Base-by-base conservation (phyloP, 179 eudicot species). In the Amaranthus tricolor region DNA sequence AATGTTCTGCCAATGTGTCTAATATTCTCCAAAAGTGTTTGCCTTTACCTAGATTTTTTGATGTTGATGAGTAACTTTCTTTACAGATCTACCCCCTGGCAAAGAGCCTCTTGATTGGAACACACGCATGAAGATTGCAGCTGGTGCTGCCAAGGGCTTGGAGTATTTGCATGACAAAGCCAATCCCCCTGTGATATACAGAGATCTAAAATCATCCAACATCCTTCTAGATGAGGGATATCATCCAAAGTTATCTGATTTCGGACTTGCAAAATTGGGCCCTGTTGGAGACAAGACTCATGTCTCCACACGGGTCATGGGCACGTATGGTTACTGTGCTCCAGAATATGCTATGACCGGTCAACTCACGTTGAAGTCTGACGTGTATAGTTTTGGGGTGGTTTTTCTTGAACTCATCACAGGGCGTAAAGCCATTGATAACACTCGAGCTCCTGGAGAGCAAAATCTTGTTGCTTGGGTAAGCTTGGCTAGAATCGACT, bases 311-410 rank as follows among this genome's bases (percentile, higher is more conserved):
- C 76, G 98, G 79, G 97, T 91, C 66, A 93, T 93, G 98, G 98
- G 97, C 68, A 93, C 98, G 1, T 91, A 91, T 76, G 98, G 98
- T 50, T 93, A 93, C 61, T 93, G 97, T 86, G 98, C 95, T 62
- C 98, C 97, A 45, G 98, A 93, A 77, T 93, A 93, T 74, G 97
- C 97, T n/a, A 91, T 89, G 97, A 91, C 97, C 13, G 98, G 98
- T 31, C 98, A 91, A 70, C 97, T 93, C 66, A 93, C 98, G 21
- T 81, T 91, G 80, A 91, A 93, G 75, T 93, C 98, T 7, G 96
- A 93, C 80, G 97, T 91, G 43, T 93, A 91, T 70, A 93, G 98
- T 79, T 93, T 93, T 82, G 98, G 98, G 40, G 98, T 93, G 17
- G 95, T 93, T 74, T 89, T 93, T 78, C 92, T 93, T 52, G 98